phyloP scores from a whole-genome alignment of 768 basidiomycete species.

The Clathrus columnatus region DNA sequence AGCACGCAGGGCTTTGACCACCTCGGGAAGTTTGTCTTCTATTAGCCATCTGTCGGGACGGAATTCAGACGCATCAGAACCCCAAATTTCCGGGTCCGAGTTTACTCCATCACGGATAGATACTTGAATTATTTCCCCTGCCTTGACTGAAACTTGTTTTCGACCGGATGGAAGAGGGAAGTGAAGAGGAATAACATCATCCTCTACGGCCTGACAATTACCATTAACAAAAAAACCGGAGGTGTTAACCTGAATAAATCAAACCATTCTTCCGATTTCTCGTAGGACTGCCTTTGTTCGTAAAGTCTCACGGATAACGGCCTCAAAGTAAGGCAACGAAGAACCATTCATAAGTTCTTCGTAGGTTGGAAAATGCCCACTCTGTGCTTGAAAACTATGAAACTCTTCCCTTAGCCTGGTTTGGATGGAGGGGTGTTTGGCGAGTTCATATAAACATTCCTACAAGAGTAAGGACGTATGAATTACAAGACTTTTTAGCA shows the following conservation, averaged over 20 bases:
- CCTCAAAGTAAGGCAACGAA: conserved; percentile 44
- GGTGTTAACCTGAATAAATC: neutral
- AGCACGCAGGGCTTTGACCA: conserved; percentile 3
- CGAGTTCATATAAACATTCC: conserved; percentile 63
- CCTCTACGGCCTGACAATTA: conserved; percentile 28
- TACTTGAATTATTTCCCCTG: neutral
- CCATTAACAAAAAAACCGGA: neutral
- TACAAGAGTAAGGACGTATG: conserved; percentile 19
- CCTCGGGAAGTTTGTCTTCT: conserved; percentile 24
- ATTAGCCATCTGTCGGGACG: conserved; percentile 55
- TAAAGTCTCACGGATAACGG: conserved; percentile 52
- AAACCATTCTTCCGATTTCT: neutral
- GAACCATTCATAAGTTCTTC: conserved; percentile 41
- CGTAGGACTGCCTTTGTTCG: conserved; percentile 20
- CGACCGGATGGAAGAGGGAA: conserved; percentile 38
- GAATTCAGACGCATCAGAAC: conserved; percentile 47
- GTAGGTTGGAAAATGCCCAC: conserved; percentile 30
- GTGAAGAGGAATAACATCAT: conserved; percentile 45
- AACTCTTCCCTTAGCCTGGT: conserved; percentile 50
- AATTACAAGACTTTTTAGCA: neutral
- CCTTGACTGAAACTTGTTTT: neutral
- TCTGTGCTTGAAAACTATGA: conserved; percentile 26
- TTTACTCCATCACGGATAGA: conserved; percentile 44
- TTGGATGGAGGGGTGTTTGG: conserved; percentile 43
- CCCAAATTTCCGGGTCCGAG: conserved; percentile 46